Evolutionary conservation across 2,329 filamentous ascomycete genomes (phyloP).

Genomic region (Aureobasidium sp.): DNA sequence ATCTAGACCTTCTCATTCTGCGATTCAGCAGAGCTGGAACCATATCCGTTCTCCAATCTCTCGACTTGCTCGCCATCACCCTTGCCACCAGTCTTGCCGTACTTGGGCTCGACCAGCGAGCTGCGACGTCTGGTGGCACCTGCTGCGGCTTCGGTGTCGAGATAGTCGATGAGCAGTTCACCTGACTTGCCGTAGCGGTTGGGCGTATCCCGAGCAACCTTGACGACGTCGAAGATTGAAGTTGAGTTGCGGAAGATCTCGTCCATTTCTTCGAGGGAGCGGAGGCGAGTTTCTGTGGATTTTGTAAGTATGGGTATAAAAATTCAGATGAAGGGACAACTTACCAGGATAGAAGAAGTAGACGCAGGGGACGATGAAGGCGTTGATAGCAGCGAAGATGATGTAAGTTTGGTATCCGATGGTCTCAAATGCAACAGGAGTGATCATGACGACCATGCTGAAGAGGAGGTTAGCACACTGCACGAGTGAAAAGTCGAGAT

Average conservation of each 20-base stretch:
- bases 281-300: slow-evolving; percentile 48
- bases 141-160: slow-evolving; percentile 28
- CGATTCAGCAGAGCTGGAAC: not conserved
- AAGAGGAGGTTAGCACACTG: slow-evolving; percentile 17
- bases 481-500: not conserved
- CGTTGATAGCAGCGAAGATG: slow-evolving; percentile 55
- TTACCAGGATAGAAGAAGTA: slow-evolving; percentile 28
- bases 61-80: slow-evolving; percentile 11
- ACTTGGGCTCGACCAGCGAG: slow-evolving; percentile 6
- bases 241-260: slow-evolving; percentile 52
- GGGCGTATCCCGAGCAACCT: slow-evolving; percentile 43
- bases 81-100: slow-evolving; percentile 13
- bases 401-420: slow-evolving; percentile 53
- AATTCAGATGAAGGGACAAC: not conserved
- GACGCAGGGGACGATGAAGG: slow-evolving; percentile 42
- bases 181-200: slow-evolving; percentile 52
- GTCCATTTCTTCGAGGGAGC: slow-evolving; percentile 60
- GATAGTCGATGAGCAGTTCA: slow-evolving; percentile 47
- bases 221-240: slow-evolving; percentile 40
- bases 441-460: slow-evolving; percentile 49
- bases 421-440: slow-evolving; percentile 48
- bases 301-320: slow-evolving; percentile 26
- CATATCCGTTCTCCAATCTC: slow-evolving; percentile 1
- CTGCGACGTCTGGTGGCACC: not conserved
- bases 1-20: not conserved